Conservation (phyloP, 805 yeast species). For the Osmozyma mogii region DNA sequence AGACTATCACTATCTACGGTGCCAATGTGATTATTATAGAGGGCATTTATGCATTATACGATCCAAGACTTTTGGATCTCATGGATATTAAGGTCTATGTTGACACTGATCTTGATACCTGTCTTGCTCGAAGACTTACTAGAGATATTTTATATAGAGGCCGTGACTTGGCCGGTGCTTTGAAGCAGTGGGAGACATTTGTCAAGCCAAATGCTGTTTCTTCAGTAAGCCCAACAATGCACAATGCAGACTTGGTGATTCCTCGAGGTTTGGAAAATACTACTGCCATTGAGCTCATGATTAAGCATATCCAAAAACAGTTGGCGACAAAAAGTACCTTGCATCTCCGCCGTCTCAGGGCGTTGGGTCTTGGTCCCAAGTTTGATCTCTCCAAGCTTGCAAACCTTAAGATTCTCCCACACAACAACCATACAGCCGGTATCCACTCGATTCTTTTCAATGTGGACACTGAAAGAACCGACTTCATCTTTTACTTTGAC, state of each 20-base stretch:
- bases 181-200: conserved; percentile 82
- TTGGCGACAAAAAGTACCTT: conserved; percentile 53
- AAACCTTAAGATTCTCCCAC: conserved; percentile 34
- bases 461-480: conserved; percentile 51
- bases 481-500: conserved; percentile 81
- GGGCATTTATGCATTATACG: conserved; percentile 80
- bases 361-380: conserved; percentile 41
- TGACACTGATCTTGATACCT: conserved; percentile 89
- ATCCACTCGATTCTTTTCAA: conserved; percentile 65
- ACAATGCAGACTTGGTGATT: conserved; percentile 77
- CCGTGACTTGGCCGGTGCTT: conserved; percentile 72
- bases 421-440: conserved; percentile 61
- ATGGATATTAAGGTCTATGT: conserved; percentile 88
- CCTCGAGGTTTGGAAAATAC: conserved; percentile 83
- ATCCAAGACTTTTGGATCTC: conserved; percentile 55
- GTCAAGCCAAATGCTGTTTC: conserved; percentile 89
- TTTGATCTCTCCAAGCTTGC: conserved; percentile 18
- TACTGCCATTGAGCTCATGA: conserved; percentile 73
- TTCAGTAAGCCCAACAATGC: conserved; percentile 67
- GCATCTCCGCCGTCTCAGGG: conserved; percentile 59
- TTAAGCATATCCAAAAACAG: conserved; percentile 71
- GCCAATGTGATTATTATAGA: conserved; percentile 91
- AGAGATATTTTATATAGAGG: conserved; percentile 85
- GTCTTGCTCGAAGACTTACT: conserved; percentile 79
- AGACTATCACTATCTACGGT: conserved; percentile 75